Conservation (phyloP, 768 basidiomycete genomes). For the Candolleomyces aberdarensis region DNA sequence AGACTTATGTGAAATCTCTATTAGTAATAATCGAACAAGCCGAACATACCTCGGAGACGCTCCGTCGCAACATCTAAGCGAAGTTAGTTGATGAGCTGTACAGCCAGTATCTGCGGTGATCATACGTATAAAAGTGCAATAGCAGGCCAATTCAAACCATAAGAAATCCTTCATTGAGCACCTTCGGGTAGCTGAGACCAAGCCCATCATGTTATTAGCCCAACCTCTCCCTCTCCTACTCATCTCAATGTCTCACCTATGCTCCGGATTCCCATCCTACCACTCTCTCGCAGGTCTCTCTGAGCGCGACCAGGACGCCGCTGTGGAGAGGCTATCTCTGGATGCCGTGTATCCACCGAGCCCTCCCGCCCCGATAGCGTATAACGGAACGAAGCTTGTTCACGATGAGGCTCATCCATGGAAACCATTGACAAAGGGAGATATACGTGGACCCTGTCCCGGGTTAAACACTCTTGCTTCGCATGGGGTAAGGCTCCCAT, state of each 20-base stretch:
- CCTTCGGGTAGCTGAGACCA: too few relatives aligned
- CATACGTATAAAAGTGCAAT: too few relatives aligned
- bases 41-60: too few relatives aligned
- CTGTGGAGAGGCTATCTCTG: not conserved
- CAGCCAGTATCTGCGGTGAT: too few relatives aligned
- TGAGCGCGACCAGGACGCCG: constrained; percentile 15
- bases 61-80: too few relatives aligned
- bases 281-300: constrained; percentile 23
- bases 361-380: constrained; percentile 8
- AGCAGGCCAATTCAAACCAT: too few relatives aligned
- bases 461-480: constrained; percentile 19
- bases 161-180: too few relatives aligned
- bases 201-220: too few relatives aligned
- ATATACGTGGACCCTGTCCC: constrained; percentile 19
- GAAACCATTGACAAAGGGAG: constrained; percentile 7
- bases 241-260: not conserved
- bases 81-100: too few relatives aligned
- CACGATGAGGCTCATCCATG: constrained; percentile 15
- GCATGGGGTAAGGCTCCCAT: constrained; percentile 14
- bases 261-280: constrained; percentile 19
- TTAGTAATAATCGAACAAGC: too few relatives aligned
- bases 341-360: not conserved
- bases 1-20: too few relatives aligned
- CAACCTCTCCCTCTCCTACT: not conserved
- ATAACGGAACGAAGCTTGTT: constrained; percentile 12